Conservation (phyloP, 179 eudicot species). For the Corrigiola litoralis region DNA sequence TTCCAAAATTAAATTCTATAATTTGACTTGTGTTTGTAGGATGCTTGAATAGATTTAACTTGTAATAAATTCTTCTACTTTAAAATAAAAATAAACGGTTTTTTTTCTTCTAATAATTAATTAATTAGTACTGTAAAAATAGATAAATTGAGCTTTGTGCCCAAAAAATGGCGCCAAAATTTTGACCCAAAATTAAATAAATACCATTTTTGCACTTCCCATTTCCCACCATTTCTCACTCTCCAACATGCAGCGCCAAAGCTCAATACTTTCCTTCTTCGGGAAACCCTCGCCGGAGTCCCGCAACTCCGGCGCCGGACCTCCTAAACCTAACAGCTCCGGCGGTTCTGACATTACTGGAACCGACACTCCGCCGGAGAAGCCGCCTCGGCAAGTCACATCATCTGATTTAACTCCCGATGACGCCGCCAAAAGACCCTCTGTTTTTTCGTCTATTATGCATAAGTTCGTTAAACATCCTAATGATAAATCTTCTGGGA, state of each 20-base stretch:
- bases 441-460: constrained; percentile 57
- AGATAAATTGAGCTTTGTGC: too few relatives aligned
- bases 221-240: background rate
- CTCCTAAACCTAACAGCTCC: constrained; percentile 11
- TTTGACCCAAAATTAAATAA: too few relatives aligned
- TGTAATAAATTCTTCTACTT: too few relatives aligned
- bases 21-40: too few relatives aligned
- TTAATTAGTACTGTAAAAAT: too few relatives aligned
- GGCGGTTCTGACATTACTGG: constrained; percentile 36
- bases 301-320: constrained; percentile 22
- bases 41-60: too few relatives aligned
- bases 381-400: constrained; percentile 57
- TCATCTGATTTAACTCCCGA: constrained; percentile 31
- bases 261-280: constrained; percentile 75
- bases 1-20: too few relatives aligned
- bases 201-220: background rate
- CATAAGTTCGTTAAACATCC: constrained; percentile 62
- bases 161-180: too few relatives aligned
- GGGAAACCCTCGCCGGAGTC: constrained; percentile 51
- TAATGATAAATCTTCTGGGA: constrained; percentile 15
- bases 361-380: constrained; percentile 94
- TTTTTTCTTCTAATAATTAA: too few relatives aligned
- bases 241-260: constrained; percentile 64
- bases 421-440: constrained; percentile 26
- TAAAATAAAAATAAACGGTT: too few relatives aligned